phyloP scores from a whole-genome alignment of 1,284 basidiomycete genomes.

The Pseudozyma sp. region DNA sequence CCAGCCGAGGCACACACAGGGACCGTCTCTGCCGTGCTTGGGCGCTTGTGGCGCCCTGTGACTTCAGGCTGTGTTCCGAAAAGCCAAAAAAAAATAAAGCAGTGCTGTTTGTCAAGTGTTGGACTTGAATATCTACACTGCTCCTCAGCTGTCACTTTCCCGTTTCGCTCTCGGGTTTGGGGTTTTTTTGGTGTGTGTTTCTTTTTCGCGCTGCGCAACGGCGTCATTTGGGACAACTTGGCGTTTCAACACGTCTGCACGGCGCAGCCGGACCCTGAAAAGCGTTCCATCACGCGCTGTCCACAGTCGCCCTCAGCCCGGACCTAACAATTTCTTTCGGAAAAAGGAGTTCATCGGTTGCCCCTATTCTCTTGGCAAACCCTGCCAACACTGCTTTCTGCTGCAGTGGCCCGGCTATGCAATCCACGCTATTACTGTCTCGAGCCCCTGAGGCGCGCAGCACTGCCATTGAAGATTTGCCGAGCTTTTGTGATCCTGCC shows the following conservation, averaged over 20 bases:
- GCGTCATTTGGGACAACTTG: conserved; percentile 1
- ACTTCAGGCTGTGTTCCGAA: too few relatives aligned
- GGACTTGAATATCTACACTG: not conserved
- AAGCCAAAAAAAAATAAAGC: too few relatives aligned
- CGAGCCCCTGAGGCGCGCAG: conserved; percentile 1
- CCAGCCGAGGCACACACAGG: too few relatives aligned
- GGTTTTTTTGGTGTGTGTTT: too few relatives aligned
- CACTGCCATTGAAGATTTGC: conserved; percentile 9
- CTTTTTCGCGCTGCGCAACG: conserved; percentile 3
- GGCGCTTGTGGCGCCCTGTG: too few relatives aligned
- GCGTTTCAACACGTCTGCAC: not conserved
- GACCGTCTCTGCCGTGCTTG: too few relatives aligned
- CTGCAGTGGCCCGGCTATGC: not conserved
- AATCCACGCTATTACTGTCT: not conserved
- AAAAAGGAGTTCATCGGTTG: conserved; percentile 13
- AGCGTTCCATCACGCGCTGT: not conserved
- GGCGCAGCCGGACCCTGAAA: conserved; percentile 20
- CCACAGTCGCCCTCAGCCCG: not conserved
- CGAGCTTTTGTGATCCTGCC: not conserved
- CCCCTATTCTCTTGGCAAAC: conserved; percentile 25
- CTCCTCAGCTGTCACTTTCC: too few relatives aligned
- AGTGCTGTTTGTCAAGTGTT: not conserved
- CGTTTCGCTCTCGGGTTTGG: too few relatives aligned
- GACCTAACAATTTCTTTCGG: too few relatives aligned
- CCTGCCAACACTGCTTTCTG: not conserved